Evolutionary conservation across 2,329 filamentous ascomycete species (phyloP).

Genomic region (Sporothrix pallida): DNA sequence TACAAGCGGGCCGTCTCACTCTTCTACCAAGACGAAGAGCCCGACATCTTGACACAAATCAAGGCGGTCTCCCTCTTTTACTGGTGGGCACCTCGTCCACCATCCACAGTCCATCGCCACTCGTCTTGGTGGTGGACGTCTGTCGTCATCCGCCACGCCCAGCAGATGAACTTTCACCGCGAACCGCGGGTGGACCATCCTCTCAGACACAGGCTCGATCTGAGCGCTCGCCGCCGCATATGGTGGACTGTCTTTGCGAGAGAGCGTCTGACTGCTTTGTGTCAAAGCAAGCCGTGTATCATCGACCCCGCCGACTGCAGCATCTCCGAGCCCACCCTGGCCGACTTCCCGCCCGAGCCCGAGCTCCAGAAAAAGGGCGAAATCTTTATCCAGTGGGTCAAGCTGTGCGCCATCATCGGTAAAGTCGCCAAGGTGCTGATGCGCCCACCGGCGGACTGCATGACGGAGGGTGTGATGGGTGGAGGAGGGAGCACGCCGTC

Average conservation of each 20-base stretch:
- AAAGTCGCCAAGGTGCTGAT: constrained; percentile 12
- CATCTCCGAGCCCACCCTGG: constrained; percentile 23
- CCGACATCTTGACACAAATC: neutral
- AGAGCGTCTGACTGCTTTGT: constrained; percentile 11
- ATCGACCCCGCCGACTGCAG: constrained; percentile 30
- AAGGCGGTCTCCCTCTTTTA: constrained; percentile 24
- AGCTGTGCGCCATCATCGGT: constrained; percentile 28
- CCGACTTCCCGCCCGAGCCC: constrained; percentile 19
- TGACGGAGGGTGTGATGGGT: neutral
- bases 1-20: constrained; percentile 18
- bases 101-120: constrained; percentile 20
- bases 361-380: constrained; percentile 21
- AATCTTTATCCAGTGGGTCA: constrained; percentile 31
- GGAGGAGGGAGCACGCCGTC: neutral
- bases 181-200: constrained; percentile 22
- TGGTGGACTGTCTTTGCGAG: constrained; percentile 28
- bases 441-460: constrained; percentile 11
- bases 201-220: neutral
- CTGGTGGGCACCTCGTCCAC: constrained; percentile 28
- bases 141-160: constrained; percentile 26
- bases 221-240: constrained; percentile 22
- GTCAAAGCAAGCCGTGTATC: constrained; percentile 28
- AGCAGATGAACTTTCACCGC: constrained; percentile 32
- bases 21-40: constrained; percentile 19
- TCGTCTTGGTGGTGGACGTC: constrained; percentile 31